Percentiles rank a stretch among this genome's conserved stretches.
These are phyloP conservation scores for Periconia sp. DNA, from an alignment of 2,329 filamentous ascomycete species.

Conservation along the genomic window DNA sequence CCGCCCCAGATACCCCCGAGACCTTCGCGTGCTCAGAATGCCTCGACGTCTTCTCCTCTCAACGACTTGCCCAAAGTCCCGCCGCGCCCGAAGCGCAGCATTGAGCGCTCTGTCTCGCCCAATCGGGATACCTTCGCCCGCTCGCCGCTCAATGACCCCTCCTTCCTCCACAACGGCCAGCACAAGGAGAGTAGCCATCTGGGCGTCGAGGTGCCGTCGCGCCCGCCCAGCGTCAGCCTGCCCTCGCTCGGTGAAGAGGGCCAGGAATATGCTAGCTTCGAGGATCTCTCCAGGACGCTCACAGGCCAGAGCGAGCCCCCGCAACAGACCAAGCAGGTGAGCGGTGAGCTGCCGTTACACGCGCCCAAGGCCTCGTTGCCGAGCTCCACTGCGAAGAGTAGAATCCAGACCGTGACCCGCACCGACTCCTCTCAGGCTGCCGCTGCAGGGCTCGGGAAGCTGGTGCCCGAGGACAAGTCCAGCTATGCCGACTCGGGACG, in stretches of 20 bases:
- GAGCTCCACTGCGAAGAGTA: constrained; percentile 78
- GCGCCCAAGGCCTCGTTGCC: constrained; percentile 89
- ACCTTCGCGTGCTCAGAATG: constrained; percentile 61
- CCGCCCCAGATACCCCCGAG: constrained; percentile 66
- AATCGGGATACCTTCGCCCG: constrained; percentile 79
- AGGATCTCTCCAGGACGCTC: constrained; percentile 46
- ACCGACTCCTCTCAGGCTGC: constrained; percentile 90
- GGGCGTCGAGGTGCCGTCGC: constrained; percentile 54
- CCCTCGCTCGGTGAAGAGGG: constrained; percentile 91
- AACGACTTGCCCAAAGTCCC: constrained; percentile 74
- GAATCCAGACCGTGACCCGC: constrained; percentile 82
- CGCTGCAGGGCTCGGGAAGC: constrained; percentile 80
- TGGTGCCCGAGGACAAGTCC: constrained; percentile 38
- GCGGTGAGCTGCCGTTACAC: constrained; percentile 82
- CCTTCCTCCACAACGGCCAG: constrained; percentile 54
- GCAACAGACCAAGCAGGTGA: constrained; percentile 78
- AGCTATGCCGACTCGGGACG: constrained; percentile 28
- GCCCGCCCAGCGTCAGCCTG: constrained; percentile 78
- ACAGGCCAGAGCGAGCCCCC: constrained; percentile 46
- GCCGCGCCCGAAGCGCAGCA: constrained; percentile 72
- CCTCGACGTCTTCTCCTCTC: constrained; percentile 47
- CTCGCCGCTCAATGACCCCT: constrained; percentile 80
- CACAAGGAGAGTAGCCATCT: constrained; percentile 41
- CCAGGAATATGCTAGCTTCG: constrained; percentile 77
- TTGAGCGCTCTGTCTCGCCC: constrained; percentile 79